phyloP scores from a whole-genome alignment of 164 flowering plant genomes.

The Tetrastigma voinierianum region DNA sequence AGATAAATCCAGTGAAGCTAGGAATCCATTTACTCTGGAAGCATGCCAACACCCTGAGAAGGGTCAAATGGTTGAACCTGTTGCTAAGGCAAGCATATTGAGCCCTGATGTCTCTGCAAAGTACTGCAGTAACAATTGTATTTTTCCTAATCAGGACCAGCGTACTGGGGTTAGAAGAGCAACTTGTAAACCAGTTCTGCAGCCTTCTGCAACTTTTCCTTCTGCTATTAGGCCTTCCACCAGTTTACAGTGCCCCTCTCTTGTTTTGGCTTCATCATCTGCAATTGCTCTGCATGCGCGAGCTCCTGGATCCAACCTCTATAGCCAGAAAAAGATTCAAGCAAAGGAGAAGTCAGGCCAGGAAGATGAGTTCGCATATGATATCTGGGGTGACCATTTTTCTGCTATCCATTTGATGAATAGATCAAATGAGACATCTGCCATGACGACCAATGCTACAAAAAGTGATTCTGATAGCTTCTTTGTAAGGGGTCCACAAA shows the following conservation, averaged over 20 bases:
- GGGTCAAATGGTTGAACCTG: slow-evolving; percentile 13
- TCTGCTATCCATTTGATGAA: slow-evolving; percentile 39
- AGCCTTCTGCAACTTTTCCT: slow-evolving; percentile 73
- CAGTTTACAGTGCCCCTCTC: slow-evolving; percentile 17
- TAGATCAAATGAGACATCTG: slow-evolving; percentile 23
- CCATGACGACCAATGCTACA: slow-evolving; percentile 25
- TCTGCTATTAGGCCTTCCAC: slow-evolving; percentile 25
- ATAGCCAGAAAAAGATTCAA: slow-evolving; percentile 22
- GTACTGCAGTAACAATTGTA: slow-evolving; percentile 4
- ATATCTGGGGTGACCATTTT: slow-evolving; percentile 90
- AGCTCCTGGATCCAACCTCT: slow-evolving; percentile 84
- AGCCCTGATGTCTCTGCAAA: slow-evolving; percentile 19
- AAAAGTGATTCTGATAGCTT: slow-evolving; percentile 61
- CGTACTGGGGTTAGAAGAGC: slow-evolving; percentile 21
- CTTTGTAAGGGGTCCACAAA: slow-evolving; percentile 69
- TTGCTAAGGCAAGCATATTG: slow-evolving; percentile 10
- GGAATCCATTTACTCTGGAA: slow-evolving; percentile 26
- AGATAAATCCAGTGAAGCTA: slow-evolving; percentile 25
- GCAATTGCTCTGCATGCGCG: slow-evolving; percentile 62
- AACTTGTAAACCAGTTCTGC: slow-evolving; percentile 35
- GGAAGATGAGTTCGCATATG: slow-evolving; percentile 52
- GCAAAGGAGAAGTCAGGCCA: slow-evolving; percentile 25
- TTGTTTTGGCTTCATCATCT: slow-evolving; percentile 38
- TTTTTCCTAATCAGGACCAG: slow-evolving; percentile 26
- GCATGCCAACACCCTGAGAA: slow-evolving; percentile 18